Evolutionary conservation across 345 rosid genomes (phyloP).

Genomic region (Orychophragmus violaceus): DNA sequence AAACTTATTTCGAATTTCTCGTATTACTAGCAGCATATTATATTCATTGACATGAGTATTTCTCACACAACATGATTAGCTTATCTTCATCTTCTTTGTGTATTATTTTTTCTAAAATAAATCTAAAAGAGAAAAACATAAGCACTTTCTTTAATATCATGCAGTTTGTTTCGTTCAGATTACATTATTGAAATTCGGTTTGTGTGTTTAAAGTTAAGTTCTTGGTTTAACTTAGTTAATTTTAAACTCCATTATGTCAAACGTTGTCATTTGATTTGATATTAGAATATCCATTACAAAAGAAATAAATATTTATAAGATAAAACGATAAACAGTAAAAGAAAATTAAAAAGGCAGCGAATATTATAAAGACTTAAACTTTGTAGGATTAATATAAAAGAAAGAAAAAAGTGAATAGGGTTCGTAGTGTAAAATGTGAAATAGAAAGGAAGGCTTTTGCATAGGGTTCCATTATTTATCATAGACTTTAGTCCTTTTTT

Average conservation of each 20-base stretch:
- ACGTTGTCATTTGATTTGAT: not conserved
- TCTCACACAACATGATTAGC: not conserved
- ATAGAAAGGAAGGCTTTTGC: constrained; percentile 34
- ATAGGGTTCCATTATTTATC: constrained; percentile 57
- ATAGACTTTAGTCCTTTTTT: constrained; percentile 43
- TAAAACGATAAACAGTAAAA: constrained; percentile 8
- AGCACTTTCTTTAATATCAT: not conserved
- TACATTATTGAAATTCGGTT: not conserved
- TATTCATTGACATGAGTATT: not conserved
- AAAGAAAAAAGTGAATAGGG: not conserved
- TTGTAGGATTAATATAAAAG: constrained; percentile 1
- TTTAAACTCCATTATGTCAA: not conserved
- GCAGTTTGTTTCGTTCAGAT: not conserved
- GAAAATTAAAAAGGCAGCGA: constrained; percentile 13
- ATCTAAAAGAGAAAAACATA: too few relatives aligned
- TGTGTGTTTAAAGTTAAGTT: not conserved
- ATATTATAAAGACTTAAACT: constrained; percentile 26
- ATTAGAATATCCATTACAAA: not conserved
- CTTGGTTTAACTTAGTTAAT: not conserved
- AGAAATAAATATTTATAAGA: not conserved
- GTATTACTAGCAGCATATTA: not conserved
- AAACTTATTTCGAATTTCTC: too few relatives aligned
- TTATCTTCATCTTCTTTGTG: not conserved
- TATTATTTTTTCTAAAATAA: too few relatives aligned
- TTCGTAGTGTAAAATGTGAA: constrained; percentile 12